phyloP scores from a whole-genome alignment of 2,329 filamentous ascomycete genomes.

The Penicillium digitatum region DNA sequence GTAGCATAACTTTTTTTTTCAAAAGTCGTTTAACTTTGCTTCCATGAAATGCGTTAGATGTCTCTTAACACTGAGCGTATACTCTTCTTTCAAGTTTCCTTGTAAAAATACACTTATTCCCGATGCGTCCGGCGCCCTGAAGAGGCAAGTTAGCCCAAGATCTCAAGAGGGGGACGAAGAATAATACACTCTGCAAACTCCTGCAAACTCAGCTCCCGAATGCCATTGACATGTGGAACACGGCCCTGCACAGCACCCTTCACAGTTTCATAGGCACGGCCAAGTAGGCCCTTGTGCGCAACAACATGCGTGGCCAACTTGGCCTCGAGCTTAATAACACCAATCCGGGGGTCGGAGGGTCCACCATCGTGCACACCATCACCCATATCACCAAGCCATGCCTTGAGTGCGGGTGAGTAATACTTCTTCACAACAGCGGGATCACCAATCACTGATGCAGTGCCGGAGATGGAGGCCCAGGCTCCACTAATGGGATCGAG shows the following conservation, averaged over 20 bases:
- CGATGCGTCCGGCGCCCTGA: slow-evolving; percentile 32
- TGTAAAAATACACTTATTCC: slow-evolving; percentile 10
- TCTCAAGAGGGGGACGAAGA: background rate
- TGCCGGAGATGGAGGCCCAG: slow-evolving; percentile 83
- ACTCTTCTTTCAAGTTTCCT: background rate
- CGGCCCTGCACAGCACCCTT: slow-evolving; percentile 72
- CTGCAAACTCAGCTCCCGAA: slow-evolving; percentile 66
- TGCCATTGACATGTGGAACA: slow-evolving; percentile 66
- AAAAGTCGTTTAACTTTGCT: too few relatives aligned
- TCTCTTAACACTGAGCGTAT: too few relatives aligned
- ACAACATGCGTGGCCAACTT: slow-evolving; percentile 69
- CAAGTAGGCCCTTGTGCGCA: slow-evolving; percentile 59
- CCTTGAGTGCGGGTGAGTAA: slow-evolving; percentile 70
- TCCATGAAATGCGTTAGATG: background rate
- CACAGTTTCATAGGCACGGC: slow-evolving; percentile 65
- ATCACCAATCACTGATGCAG: slow-evolving; percentile 65
- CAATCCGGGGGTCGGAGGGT: slow-evolving; percentile 75
- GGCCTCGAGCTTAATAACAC: slow-evolving; percentile 71
- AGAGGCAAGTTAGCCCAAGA: slow-evolving; percentile 4
- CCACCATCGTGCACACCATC: slow-evolving; percentile 81
- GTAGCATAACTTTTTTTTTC: too few relatives aligned
- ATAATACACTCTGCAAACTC: slow-evolving; percentile 60
- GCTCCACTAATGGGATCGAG: slow-evolving; percentile 66
- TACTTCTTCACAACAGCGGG: slow-evolving; percentile 66
- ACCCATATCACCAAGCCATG: slow-evolving; percentile 80